Base-by-base conservation (phyloP, 768 basidiomycete species). In the Tulasnella sp. region DNA sequence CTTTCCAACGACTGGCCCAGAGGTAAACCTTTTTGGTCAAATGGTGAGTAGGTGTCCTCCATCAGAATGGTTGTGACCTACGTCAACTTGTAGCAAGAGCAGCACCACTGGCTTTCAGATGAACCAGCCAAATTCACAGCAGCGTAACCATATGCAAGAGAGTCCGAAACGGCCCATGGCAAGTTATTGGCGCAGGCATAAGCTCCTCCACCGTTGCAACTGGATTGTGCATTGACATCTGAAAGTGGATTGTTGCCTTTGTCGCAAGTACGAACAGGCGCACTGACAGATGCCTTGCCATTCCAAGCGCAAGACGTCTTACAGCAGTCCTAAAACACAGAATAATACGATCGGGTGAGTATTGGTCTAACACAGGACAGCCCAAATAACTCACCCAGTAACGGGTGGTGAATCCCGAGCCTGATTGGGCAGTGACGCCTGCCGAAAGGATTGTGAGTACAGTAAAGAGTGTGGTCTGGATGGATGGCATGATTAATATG, bases 81-180 rank as follows among this genome's bases (percentile, higher is more conserved):
- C 44, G 60, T 59, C 49, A 61, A 58, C 46, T 61, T 49, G 46
- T 59, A 61, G 49, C 60, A 61, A 40, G 56, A 56, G 58, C 60
- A 61, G 49, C 59, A 57, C 56, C 56, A 57, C 9, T 45, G 19
- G n/a, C 40, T 28, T 27, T 57, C 56, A n/a, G 56, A 16, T 15
- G 20, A 24, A 13, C 56, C 56, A 50, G 53, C 20, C 24, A 57
- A 22, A 27, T 48, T 48, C 48, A 54, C 56, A 15, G 56, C 56
- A 20, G 56, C 56, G 34, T 49, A 57, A 29, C 56, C 56, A 42
- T 57, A 57, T 12, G 56, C 55, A 13, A 57, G 53, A 2, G 31
- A n/a, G 44, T 57, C 47, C 24, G 37, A 49, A 31, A 57, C 46
- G 12, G 56, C 56, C 54, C 54, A 57, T 15, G 56, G 56, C n/a